Conservation (phyloP, 441 rosid species). For the Corymbia calophylla region DNA sequence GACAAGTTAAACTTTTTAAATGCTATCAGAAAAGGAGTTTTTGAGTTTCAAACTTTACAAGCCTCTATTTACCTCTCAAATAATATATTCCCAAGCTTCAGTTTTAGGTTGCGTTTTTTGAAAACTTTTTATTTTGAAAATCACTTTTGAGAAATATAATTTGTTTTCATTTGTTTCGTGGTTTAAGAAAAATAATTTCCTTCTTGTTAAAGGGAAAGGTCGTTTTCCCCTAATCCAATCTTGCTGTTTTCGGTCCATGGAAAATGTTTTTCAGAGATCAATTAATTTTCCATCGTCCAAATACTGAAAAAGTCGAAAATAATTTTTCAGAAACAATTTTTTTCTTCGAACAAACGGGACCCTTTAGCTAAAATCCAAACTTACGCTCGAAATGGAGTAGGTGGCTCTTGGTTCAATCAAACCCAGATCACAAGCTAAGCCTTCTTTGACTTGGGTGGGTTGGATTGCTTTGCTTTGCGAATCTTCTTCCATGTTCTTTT, state of each 20-base stretch:
- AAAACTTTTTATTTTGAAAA: no score
- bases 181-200: background rate
- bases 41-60: background rate
- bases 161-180: background rate
- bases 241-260: accelerated
- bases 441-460: background rate
- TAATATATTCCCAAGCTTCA: background rate
- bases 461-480: background rate
- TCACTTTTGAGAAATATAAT: no score
- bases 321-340: background rate
- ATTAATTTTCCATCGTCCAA: accelerated
- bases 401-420: background rate
- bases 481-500: background rate
- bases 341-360: background rate
- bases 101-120: background rate
- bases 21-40: background rate
- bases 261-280: accelerated
- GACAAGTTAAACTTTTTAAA: background rate
- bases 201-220: background rate
- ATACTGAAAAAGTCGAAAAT: accelerated
- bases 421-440: background rate
- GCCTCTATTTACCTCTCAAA: background rate
- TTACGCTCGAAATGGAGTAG: background rate
- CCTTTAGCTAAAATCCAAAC: background rate
- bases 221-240: background rate